Percentiles rank a stretch among this genome's conserved stretches.
phyloP scores from a whole-genome alignment of 1,284 basidiomycete genomes.

The Baeospora myosura region DNA sequence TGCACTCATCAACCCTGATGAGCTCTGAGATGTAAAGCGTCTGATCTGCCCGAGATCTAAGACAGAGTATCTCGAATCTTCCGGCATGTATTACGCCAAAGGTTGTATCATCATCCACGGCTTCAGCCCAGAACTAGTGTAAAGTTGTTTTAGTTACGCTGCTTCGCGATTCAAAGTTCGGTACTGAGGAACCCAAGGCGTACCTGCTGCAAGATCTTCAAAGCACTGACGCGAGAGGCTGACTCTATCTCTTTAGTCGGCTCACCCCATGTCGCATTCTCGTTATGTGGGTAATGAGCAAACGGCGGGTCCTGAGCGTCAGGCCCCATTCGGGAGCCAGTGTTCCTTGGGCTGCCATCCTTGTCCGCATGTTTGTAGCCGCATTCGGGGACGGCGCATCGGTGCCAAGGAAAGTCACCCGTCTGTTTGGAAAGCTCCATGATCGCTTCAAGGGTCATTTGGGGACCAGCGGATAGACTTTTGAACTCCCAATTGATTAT shows the following conservation, averaged over 20 bases:
- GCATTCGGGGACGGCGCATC: neutral
- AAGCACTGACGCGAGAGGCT: slow-evolving; percentile 5
- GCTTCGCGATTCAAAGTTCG: neutral
- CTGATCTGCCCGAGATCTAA: slow-evolving; percentile 16
- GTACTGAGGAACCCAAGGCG: neutral
- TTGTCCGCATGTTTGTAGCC: neutral
- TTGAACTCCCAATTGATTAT: slow-evolving; percentile 12
- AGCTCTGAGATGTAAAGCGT: slow-evolving; percentile 19
- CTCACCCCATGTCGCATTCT: slow-evolving; percentile 3
- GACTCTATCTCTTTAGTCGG: neutral
- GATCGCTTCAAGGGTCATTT: slow-evolving; percentile 3
- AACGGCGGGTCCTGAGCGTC: neutral
- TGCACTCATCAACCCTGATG: slow-evolving; percentile 11
- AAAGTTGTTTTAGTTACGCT: neutral
- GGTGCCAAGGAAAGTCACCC: neutral
- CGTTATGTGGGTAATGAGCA: neutral
- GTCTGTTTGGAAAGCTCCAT: neutral
- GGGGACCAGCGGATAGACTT: slow-evolving; percentile 3
- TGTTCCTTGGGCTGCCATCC: neutral
- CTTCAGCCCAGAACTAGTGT: slow-evolving; percentile 15
- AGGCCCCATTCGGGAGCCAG: neutral
- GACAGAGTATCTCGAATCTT: slow-evolving; percentile 17
- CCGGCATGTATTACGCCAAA: slow-evolving; percentile 17
- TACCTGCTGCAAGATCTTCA: neutral
- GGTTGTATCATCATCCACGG: slow-evolving; percentile 14